Evolutionary conservation across 2,329 filamentous ascomycete species (phyloP), one percentile per base, ranked within the genome.

Genomic region (Sarocladium brachiariae): DNA sequence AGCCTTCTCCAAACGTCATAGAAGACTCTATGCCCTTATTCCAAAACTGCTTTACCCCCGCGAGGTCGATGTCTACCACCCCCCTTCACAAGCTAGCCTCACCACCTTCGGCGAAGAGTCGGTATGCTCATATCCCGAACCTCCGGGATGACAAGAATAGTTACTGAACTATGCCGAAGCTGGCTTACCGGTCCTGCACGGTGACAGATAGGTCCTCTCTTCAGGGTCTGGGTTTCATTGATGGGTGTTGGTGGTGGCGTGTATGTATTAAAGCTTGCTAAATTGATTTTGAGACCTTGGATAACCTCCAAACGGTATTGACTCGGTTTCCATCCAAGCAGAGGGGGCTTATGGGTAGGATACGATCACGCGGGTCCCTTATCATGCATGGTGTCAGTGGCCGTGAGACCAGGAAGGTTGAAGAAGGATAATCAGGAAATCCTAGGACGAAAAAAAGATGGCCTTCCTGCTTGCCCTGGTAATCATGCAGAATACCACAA

Each of bases 231-330:
- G 18, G 7, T 10, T 21, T 21, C n/a, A n/a, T n/a, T n/a, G n/a
- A n/a, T n/a, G n/a, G 24, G 18, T 45, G 24, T n/a, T 47, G 43
- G 43, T 47, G 43, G 43, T 47, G 43, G 43, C n/a, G 43, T 47
- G 27, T 6, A 13, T 10, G 43, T 30, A 47, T 47, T 47, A 47
- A 30, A 47, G 24, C 14, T 16, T 43, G 8, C 27, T 25, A 19
- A 27, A n/a, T 7, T 30, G 27, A 30, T 7, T 30, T 30, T 13
- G 27, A 30, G 27, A 45, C 39, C 23, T 45, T 24, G 39, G 27
- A 30, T 13, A 30, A 30, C n/a, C n/a, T n/a, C n/a, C n/a, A n/a
- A n/a, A n/a, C n/a, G n/a, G n/a, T n/a, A n/a, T n/a, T n/a, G n/a
- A n/a, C n/a, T n/a, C n/a, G n/a, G n/a, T n/a, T n/a, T n/a, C n/a